phyloP scores from a whole-genome alignment of 1,284 basidiomycete genomes.

The Microbotryum violaceum region DNA sequence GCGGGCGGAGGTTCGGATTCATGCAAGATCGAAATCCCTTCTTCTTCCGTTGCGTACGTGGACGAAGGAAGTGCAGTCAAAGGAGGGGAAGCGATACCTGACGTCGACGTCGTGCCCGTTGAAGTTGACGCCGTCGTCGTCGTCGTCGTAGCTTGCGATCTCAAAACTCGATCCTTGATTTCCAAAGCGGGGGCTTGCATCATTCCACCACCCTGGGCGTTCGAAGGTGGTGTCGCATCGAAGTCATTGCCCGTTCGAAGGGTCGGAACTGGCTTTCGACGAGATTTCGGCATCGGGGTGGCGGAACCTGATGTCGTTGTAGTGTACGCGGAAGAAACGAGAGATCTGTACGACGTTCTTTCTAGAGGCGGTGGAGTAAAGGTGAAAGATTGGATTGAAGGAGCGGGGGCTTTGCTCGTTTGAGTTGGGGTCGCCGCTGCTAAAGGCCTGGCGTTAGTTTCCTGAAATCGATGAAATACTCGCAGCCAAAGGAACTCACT shows the following conservation, averaged over 20 bases:
- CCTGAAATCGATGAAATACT: not conserved
- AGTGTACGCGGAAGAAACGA: not conserved
- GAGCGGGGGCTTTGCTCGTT: not conserved
- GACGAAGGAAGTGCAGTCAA: no score
- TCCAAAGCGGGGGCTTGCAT: no score
- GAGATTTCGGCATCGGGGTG: constrained; percentile 1
- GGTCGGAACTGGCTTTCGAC: not conserved
- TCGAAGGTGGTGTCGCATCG: not conserved
- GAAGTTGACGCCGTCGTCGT: no score
- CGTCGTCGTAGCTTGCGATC: no score
- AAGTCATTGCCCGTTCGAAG: not conserved
- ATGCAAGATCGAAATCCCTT: not conserved
- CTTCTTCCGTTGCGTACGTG: no score
- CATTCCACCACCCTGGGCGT: not conserved
- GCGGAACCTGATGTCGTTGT: not conserved
- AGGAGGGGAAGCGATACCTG: no score
- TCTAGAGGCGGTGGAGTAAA: not conserved
- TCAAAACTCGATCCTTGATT: no score
- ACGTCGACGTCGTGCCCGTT: no score
- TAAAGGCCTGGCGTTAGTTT: no score
- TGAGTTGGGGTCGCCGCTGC: not conserved
- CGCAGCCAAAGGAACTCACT: not conserved
- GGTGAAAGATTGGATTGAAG: not conserved
- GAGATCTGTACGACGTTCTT: not conserved
- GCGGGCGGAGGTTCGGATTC: not conserved